Evolutionary conservation across 2,329 filamentous ascomycete species (phyloP), one percentile per base, ranked within the genome.

Genomic region (Talaromyces sp.): DNA sequence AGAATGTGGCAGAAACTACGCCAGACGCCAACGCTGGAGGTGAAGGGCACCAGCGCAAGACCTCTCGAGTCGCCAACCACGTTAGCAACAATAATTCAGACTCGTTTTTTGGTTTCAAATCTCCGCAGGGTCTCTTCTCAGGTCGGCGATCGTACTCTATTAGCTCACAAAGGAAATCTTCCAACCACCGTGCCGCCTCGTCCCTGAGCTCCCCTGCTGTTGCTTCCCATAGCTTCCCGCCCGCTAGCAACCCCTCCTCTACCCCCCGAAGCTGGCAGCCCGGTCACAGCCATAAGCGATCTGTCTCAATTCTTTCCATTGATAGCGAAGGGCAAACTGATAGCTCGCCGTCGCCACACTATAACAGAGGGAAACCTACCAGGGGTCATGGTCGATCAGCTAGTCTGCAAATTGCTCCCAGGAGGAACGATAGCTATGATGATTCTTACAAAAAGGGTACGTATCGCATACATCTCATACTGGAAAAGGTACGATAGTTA

Each of bases 261-360:
- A 67, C 67, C 11, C 68, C 67, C 39, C 66, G 67, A 51, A 65
- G 55, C 58, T 66, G 65, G 52, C 64, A 70, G 65, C 59, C 69
- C 8, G 62, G 80, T n/a, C 83, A 87, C 64, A 77, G 80, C 48
- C 89, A 92, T 64, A 86, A 87, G 69, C 81, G 89, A 63, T 93
- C 90, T 3, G 81, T 94, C 27, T 94, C 90, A 16, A 93, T 94
- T 58, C 85, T 93, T 41, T 93, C 90, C 9, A 84, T 93, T 62
- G 87, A 86, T 51, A 77, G 76, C 57, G 77, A 81, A 62, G 70
- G 70, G 54, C 58, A 66, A 57, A 57, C 58, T 47, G 63, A 70
- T 49, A 66, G 71, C 48, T 59, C 66, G 2, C 66, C 65, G 33
- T 69, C 64, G n/a, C 58, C 60, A 50, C 67, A 64, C 35, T 68